These are phyloP conservation scores for Nitzschia sp. DNA, from an alignment of 108 stramenopile species.

Conservation along the genomic window DNA sequence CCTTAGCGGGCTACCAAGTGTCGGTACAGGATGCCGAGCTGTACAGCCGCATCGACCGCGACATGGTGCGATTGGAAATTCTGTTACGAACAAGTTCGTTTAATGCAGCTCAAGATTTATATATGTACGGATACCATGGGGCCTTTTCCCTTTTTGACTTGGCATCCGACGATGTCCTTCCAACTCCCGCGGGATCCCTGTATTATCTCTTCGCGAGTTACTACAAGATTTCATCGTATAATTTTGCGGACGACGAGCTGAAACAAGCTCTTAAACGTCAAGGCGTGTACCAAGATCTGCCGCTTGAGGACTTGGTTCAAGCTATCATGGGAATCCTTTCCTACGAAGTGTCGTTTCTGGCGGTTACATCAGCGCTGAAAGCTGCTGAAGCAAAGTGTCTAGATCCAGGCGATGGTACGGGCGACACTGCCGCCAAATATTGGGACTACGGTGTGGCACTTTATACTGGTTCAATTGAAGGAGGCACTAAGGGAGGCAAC, in stretches of 20 bases:
- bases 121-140: slow-evolving; percentile 50
- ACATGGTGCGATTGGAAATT: slow-evolving; percentile 45
- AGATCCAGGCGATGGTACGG: slow-evolving; percentile 39
- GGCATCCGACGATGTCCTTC: slow-evolving; percentile 31
- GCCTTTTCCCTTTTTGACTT: slow-evolving; percentile 31
- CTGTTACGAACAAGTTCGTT: slow-evolving; percentile 36
- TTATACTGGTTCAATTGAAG: slow-evolving; percentile 60
- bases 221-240: not conserved
- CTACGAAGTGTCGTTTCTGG: slow-evolving; percentile 36
- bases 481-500: slow-evolving; percentile 18
- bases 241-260: slow-evolving; percentile 32
- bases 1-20: not conserved
- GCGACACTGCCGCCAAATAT: slow-evolving; percentile 18
- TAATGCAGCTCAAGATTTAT: slow-evolving; percentile 47
- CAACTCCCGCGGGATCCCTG: not conserved
- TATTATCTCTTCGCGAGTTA: slow-evolving; percentile 1
- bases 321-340: slow-evolving; percentile 26
- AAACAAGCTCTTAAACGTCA: slow-evolving; percentile 16
- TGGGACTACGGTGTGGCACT: slow-evolving; percentile 52
- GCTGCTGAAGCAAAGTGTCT: slow-evolving; percentile 26
- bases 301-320: slow-evolving; percentile 25
- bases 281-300: slow-evolving; percentile 3
- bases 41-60: slow-evolving; percentile 48
- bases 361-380: slow-evolving; percentile 16
- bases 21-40: slow-evolving; percentile 3